These are phyloP conservation scores for Mucor piriformis DNA, from an alignment of 371 early-diverging fungal species.

Conservation along the genomic window DNA sequence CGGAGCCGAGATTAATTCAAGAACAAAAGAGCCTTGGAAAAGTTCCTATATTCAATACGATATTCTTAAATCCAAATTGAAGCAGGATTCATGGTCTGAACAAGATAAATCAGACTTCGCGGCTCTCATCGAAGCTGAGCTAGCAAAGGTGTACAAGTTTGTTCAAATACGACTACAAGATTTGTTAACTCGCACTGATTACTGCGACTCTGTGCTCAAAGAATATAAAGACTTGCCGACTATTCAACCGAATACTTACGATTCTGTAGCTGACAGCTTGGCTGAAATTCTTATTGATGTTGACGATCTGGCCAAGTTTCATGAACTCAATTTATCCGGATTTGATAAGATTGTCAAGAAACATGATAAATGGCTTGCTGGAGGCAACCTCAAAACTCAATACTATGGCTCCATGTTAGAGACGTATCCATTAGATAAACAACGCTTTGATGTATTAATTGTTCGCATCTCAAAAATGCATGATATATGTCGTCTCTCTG, in stretches of 20 bases:
- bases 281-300: conserved; percentile 62
- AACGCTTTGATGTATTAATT: conserved; percentile 35
- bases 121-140: conserved; percentile 69
- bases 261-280: conserved; percentile 28
- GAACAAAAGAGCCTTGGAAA: conserved; percentile 44
- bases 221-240: not conserved
- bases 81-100: conserved; percentile 4
- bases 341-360: conserved; percentile 89
- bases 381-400: conserved; percentile 61
- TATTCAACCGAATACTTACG: conserved; percentile 5
- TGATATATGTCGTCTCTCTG: conserved; percentile 27
- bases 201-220: conserved; percentile 65
- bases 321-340: conserved; percentile 86
- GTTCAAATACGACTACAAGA: conserved; percentile 75
- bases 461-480: conserved; percentile 27
- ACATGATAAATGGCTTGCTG: conserved; percentile 77
- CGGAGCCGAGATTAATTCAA: conserved; percentile 42
- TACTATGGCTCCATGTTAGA: conserved; percentile 76
- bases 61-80: conserved; percentile 34
- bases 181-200: conserved; percentile 69
- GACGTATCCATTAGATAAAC: conserved; percentile 24
- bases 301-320: conserved; percentile 82
- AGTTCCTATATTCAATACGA: conserved; percentile 44
- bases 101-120: conserved; percentile 66
- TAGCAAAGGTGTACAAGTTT: conserved; percentile 84